A percentile compares a stretch with the other conserved stretches of the same genome.
Evolutionary conservation across 1,139 yeast species (phyloP).

Genomic region (Yamadazyma jaroonii): DNA sequence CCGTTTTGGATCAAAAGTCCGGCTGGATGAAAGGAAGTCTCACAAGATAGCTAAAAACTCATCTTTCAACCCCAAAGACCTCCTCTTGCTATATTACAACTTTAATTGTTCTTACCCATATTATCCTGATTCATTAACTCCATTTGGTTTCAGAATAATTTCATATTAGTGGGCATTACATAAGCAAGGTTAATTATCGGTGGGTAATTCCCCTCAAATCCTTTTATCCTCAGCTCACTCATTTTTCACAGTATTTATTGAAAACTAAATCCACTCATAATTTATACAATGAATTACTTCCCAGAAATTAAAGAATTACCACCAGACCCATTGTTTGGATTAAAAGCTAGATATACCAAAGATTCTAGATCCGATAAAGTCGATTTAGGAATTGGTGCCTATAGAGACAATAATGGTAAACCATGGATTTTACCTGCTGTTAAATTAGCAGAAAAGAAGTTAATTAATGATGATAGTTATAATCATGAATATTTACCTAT

Average conservation of each 20-base stretch:
- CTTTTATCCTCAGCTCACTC: slow-evolving; percentile 2
- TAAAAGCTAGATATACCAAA: slow-evolving; percentile 68
- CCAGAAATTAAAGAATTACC: slow-evolving; percentile 59
- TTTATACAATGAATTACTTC: slow-evolving; percentile 21
- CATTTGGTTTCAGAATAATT: too few relatives aligned
- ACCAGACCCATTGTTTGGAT: slow-evolving; percentile 79
- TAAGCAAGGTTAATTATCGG: not conserved
- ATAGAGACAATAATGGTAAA: slow-evolving; percentile 87
- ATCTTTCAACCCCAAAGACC: too few relatives aligned
- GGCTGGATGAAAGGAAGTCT: too few relatives aligned
- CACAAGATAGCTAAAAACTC: too few relatives aligned
- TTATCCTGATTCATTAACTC: too few relatives aligned
- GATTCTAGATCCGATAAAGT: slow-evolving; percentile 71
- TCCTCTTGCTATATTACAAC: too few relatives aligned
- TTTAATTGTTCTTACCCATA: too few relatives aligned
- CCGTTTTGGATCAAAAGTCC: too few relatives aligned
- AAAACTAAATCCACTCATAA: not conserved
- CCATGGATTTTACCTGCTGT: slow-evolving; percentile 95
- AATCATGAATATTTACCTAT: slow-evolving; percentile 93
- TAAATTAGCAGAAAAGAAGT: slow-evolving; percentile 61
- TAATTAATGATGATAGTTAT: slow-evolving; percentile 49
- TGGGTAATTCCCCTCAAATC: slow-evolving; percentile 1
- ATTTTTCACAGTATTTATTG: not conserved
- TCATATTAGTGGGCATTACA: too few relatives aligned
- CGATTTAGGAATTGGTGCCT: slow-evolving; percentile 94